Conservation (phyloP, 2,329 filamentous ascomycete genomes). For the Leptoxyphium fumago region DNA sequence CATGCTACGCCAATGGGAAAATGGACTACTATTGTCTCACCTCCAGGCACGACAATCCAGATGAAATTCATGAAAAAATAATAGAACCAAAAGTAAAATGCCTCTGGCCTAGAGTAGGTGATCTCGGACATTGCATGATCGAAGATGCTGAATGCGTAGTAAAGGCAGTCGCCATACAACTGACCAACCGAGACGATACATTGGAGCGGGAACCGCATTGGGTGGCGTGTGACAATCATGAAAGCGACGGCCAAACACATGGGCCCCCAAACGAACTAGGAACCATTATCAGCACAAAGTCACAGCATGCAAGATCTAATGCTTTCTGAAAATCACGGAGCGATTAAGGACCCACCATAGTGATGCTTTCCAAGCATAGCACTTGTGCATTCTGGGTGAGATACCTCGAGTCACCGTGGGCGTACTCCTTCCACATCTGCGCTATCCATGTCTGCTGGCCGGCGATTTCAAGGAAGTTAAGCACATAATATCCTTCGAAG, state of each 20-base stretch:
- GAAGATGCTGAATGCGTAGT: conserved; percentile 49
- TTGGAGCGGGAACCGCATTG: conserved; percentile 45
- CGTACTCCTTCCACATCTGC: conserved; percentile 88
- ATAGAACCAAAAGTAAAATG: conserved; percentile 51
- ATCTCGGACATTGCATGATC: conserved; percentile 41
- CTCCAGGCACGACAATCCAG: conserved; percentile 47
- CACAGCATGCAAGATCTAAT: neutral
- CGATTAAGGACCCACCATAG: conserved; percentile 43
- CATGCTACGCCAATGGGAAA: neutral
- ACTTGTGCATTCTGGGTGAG: conserved; percentile 70
- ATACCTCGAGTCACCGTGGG: conserved; percentile 75
- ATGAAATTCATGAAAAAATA: conserved; percentile 52
- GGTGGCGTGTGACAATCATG: conserved; percentile 38
- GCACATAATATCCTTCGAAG: conserved; percentile 75
- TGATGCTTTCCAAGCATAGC: conserved; percentile 74
- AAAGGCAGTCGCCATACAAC: conserved; percentile 48
- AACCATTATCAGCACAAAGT: neutral
- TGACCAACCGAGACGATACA: conserved; percentile 47
- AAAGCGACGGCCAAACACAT: conserved; percentile 43
- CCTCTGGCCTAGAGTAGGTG: conserved; percentile 45
- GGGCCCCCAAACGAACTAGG: conserved; percentile 45
- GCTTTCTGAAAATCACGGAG: neutral
- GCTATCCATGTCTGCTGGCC: conserved; percentile 58
- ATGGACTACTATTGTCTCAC: conserved; percentile 25
- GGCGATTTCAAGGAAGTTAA: conserved; percentile 51